Conservation (phyloP, 495 filamentous ascomycete species). For the Xylaria acuta region DNA sequence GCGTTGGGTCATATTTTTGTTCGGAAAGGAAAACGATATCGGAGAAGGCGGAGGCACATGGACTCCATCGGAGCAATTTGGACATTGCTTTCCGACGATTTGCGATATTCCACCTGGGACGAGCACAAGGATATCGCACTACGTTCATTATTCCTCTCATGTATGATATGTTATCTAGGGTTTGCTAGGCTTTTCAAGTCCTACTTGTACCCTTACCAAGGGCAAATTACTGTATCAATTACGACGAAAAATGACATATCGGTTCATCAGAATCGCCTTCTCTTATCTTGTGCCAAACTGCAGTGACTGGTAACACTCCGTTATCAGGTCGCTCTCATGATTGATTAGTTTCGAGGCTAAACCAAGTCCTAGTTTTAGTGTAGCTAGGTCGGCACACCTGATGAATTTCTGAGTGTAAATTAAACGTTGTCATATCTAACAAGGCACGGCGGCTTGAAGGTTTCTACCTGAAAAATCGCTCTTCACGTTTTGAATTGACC, state of each 20-base stretch:
- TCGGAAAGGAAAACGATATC: conserved; percentile 29
- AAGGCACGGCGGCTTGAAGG: neutral
- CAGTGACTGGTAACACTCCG: neutral
- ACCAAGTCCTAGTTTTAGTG: neutral
- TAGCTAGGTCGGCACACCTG: neutral
- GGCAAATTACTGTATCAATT: conserved; percentile 24
- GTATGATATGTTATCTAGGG: conserved; percentile 29
- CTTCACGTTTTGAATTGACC: neutral
- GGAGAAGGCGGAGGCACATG: conserved; percentile 20
- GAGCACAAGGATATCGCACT: conserved; percentile 26
- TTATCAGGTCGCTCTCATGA: neutral
- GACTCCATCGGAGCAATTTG: conserved; percentile 22
- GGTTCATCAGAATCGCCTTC: conserved; percentile 5
- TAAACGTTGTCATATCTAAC: neutral
- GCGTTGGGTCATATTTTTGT: conserved; percentile 36
- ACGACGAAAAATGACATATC: conserved; percentile 21
- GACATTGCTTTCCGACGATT: conserved; percentile 12
- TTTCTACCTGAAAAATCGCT: no score
- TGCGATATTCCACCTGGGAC: conserved; percentile 15
- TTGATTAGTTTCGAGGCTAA: neutral
- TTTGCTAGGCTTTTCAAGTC: conserved; percentile 19
- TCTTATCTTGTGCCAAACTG: neutral
- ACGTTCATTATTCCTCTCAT: conserved; percentile 42
- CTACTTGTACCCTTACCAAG: conserved; percentile 11
- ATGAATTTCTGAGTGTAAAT: neutral